Evolutionary conservation across 768 basidiomycete genomes (phyloP), one percentile per base, ranked within the genome.

Genomic region (Lentinula raphanica): DNA sequence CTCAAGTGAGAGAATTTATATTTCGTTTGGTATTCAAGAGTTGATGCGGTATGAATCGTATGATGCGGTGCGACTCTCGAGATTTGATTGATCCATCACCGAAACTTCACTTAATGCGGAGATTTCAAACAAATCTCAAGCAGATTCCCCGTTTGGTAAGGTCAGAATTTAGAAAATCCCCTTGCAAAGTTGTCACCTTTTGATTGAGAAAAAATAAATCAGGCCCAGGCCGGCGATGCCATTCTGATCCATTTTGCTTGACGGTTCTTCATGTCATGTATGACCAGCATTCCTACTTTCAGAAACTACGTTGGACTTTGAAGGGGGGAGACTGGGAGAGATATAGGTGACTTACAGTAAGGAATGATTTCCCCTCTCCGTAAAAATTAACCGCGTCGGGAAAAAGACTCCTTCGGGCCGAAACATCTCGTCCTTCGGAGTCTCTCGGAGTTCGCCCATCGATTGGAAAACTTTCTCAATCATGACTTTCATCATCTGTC

Each of bases 401-500:
- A 21, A 23, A 44, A 44, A 5, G 17, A 19, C n/a, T 7, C 42
- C 42, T 44, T 44, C 42, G 42, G 42, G 19, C 42, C 42, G 42
- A 23, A 23, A 6, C 21, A 44, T 21, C 17, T 44, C 15, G 15
- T 17, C 42, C 42, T 44, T 44, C 42, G 42, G 42, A 44, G 42
- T 44, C 4, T 3, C n/a, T n/a, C n/a, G n/a, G n/a, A n/a, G n/a
- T n/a, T n/a, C n/a, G n/a, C n/a, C 7, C 42, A 44, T 46, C 25
- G 55, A 46, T 40, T 28, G 29, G 21, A 2, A 28, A 6, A 48
- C 27, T 8, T 29, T 31, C 15, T 48, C 46, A 17, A 48, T 27
- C 29, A 48, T 53, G 51, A 27, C 54, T 21, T 46, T 53, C 54
- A 48, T 74, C 50, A 72, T 83, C 53, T 79, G 86, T 63, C 78